Percentiles rank a stretch among this genome's conserved stretches.
Evolutionary conservation across 345 rosid genomes (phyloP).

Genomic region (Acer yangbiense): DNA sequence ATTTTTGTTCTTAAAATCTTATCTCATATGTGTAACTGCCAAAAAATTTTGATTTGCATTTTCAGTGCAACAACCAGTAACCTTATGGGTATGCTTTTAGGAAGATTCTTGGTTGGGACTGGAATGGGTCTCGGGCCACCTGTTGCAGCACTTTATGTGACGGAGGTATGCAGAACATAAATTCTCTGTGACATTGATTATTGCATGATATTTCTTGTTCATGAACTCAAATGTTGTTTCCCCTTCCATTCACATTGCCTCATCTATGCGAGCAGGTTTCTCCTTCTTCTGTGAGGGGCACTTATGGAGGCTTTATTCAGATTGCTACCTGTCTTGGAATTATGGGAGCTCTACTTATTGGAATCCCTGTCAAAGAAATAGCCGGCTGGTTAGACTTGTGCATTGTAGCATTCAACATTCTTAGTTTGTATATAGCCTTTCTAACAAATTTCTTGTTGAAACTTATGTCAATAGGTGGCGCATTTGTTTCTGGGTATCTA

Average conservation of each 20-base stretch:
- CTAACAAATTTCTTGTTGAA: background rate
- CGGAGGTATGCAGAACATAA: slow-evolving; percentile 60
- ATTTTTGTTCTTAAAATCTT: background rate
- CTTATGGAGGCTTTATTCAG: slow-evolving; percentile 93
- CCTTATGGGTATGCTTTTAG: slow-evolving; percentile 76
- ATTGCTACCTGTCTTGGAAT: slow-evolving; percentile 96
- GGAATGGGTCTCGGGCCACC: slow-evolving; percentile 98
- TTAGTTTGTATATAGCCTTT: slow-evolving; percentile 1
- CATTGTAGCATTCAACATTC: background rate
- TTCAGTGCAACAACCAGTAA: slow-evolving; percentile 71
- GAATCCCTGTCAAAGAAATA: slow-evolving; percentile 81
- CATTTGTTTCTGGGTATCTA: slow-evolving; percentile 83
- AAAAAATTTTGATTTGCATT: slow-evolving; percentile 22
- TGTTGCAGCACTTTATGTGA: slow-evolving; percentile 88
- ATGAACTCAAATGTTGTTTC: slow-evolving; percentile 3
- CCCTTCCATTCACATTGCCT: slow-evolving; percentile 20
- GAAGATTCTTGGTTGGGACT: slow-evolving; percentile 88
- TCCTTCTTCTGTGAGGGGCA: slow-evolving; percentile 94
- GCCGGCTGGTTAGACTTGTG: slow-evolving; percentile 65
- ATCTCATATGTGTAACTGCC: background rate
- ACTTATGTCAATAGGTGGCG: slow-evolving; percentile 75
- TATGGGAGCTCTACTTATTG: slow-evolving; percentile 80
- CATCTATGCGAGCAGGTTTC: slow-evolving; percentile 59
- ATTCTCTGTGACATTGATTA: background rate
- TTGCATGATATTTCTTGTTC: slow-evolving; percentile 7